phyloP scores from a whole-genome alignment of 2,329 filamentous ascomycete species.

The Claviceps sp. region DNA sequence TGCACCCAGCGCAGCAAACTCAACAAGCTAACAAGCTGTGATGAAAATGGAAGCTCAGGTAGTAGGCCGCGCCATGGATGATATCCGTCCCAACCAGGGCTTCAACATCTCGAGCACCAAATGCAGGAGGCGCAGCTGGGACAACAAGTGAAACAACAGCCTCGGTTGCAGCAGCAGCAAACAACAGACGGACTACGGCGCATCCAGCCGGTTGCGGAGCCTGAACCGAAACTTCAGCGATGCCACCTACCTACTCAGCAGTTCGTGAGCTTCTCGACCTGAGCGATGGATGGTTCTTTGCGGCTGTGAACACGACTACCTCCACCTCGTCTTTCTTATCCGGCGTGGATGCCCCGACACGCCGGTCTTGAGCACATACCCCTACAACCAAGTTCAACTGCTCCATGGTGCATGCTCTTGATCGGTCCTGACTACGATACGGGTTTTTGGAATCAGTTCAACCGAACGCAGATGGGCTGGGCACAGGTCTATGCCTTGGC shows the following conservation, averaged over 20 bases:
- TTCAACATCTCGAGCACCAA: conserved; percentile 44
- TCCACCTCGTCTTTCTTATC: not conserved
- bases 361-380: not conserved
- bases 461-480: not conserved
- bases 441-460: not conserved
- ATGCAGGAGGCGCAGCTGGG: conserved; percentile 42
- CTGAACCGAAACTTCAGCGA: no score
- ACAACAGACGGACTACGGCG: conserved; percentile 21
- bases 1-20: conserved; percentile 19
- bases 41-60: conserved; percentile 41
- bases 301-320: not conserved
- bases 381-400: not conserved
- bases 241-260: no score
- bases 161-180: conserved; percentile 13
- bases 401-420: not conserved
- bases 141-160: conserved; percentile 18
- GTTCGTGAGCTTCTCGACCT: not conserved
- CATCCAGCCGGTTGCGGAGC: no score
- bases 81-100: conserved; percentile 37
- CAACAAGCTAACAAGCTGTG: conserved; percentile 33
- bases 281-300: not conserved
- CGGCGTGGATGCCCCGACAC: not conserved
- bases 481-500: not conserved
- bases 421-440: not conserved
- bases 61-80: conserved; percentile 38